Percentiles rank a stretch among this genome's conserved stretches.
These are phyloP conservation scores for Paratinospora sagittata DNA, from an alignment of 164 flowering plant genomes.

Conservation along the genomic window DNA sequence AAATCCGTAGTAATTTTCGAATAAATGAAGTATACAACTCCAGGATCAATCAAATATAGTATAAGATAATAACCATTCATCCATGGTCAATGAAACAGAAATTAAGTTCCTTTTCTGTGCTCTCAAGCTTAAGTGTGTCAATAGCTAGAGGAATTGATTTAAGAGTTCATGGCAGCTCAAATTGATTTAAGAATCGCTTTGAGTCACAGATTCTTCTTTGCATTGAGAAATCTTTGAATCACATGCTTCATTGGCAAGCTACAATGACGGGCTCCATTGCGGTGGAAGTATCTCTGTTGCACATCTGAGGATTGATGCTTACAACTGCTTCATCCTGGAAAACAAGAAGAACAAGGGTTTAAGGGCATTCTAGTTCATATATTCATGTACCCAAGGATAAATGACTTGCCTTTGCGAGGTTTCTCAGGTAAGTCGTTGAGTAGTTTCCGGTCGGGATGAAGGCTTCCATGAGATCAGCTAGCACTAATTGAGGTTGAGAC, in stretches of 20 bases:
- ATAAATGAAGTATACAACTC: neutral
- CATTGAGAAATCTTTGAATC: neutral
- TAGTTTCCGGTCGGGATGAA: slow-evolving; percentile 76
- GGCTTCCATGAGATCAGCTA: slow-evolving; percentile 80
- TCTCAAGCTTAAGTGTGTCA: neutral
- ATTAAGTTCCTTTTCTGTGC: neutral
- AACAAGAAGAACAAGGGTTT: neutral
- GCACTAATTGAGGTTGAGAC: slow-evolving; percentile 85
- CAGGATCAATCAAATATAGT: neutral
- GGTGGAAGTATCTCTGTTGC: slow-evolving; percentile 46
- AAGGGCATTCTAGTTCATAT: neutral
- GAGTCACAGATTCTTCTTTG: neutral
- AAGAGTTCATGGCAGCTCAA: too few relatives aligned
- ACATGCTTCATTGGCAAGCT: slow-evolving; percentile 29
- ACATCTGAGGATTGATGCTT: slow-evolving; percentile 48
- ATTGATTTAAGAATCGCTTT: too few relatives aligned
- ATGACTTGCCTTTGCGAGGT: slow-evolving; percentile 65
- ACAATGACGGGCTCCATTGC: slow-evolving; percentile 64
- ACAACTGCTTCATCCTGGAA: slow-evolving; percentile 63
- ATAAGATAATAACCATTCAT: neutral
- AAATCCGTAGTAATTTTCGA: too few relatives aligned
- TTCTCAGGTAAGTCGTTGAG: slow-evolving; percentile 67
- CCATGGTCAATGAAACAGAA: neutral
- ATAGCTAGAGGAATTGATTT: neutral
- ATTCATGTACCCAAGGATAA: neutral